Evolutionary conservation across 768 basidiomycete species (phyloP).

Genomic region (Suillus tomentosus): DNA sequence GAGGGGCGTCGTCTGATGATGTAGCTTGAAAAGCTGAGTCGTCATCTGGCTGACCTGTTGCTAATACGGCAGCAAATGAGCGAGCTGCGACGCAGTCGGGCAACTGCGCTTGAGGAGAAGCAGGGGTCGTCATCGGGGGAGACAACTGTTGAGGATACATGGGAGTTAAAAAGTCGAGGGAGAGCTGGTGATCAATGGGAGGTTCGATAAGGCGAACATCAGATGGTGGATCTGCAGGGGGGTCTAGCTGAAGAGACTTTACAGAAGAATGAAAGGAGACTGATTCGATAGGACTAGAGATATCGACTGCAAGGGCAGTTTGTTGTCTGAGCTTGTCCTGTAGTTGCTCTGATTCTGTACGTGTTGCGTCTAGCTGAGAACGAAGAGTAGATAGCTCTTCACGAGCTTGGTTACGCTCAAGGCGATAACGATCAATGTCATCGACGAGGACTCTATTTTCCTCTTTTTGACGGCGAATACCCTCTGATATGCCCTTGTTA

Average conservation of each 20-base stretch:
- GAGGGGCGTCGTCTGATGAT: slow-evolving; percentile 22
- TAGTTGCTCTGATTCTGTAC: slow-evolving; percentile 35
- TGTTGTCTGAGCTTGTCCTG: slow-evolving; percentile 25
- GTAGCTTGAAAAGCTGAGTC: slow-evolving; percentile 26
- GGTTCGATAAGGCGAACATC: slow-evolving; percentile 13
- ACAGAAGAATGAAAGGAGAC: slow-evolving; percentile 11
- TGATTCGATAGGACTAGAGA: slow-evolving; percentile 14
- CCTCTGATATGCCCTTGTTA: slow-evolving; percentile 42
- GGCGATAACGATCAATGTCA: slow-evolving; percentile 34
- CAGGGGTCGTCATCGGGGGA: slow-evolving; percentile 32
- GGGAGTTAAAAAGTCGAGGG: slow-evolving; percentile 21
- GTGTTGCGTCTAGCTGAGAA: slow-evolving; percentile 34
- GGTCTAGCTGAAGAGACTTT: slow-evolving; percentile 13
- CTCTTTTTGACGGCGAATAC: slow-evolving; percentile 42
- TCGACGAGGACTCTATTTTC: slow-evolving; percentile 39
- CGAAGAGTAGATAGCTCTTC: slow-evolving; percentile 35
- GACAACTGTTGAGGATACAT: slow-evolving; percentile 25
- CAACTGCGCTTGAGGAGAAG: slow-evolving; percentile 36
- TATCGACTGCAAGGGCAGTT: slow-evolving; percentile 2
- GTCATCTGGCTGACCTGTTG: slow-evolving; percentile 33
- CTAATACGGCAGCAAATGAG: slow-evolving; percentile 35
- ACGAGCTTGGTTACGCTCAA: slow-evolving; percentile 39
- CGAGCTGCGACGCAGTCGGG: slow-evolving; percentile 37
- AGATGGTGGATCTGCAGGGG: slow-evolving; percentile 14
- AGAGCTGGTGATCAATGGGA: slow-evolving; percentile 19